These are phyloP conservation scores for Paraurostyla sp. DNA, from an alignment of 73 alveolate species.

Conservation along the genomic window DNA sequence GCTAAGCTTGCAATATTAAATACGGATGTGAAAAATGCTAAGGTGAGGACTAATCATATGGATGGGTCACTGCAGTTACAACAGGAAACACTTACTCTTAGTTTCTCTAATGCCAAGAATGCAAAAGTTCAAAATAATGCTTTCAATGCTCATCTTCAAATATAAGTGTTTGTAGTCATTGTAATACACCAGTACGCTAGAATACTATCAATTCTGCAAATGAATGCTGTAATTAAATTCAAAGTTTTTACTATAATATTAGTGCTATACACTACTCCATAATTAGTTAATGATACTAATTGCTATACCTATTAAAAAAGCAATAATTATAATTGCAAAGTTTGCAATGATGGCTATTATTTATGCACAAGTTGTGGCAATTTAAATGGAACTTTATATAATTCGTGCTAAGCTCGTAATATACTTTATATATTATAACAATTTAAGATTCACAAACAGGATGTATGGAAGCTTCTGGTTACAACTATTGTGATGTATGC, in stretches of 20 bases:
- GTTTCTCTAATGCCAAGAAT: not conserved
- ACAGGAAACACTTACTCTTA: not conserved
- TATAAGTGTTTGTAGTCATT: not conserved
- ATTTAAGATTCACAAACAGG: not conserved
- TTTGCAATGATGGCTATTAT: not conserved
- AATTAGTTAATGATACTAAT: not conserved
- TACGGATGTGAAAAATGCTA: constrained; percentile 1
- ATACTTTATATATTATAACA: not conserved
- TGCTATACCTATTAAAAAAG: not conserved
- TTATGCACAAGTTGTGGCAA: not conserved
- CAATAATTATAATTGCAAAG: not conserved
- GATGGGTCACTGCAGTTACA: constrained; percentile 8
- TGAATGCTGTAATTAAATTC: not conserved
- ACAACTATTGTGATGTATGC: not conserved
- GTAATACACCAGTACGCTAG: not conserved
- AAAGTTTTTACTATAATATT: not conserved
- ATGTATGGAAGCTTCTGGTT: not conserved
- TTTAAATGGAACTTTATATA: not conserved
- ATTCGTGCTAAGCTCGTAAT: not conserved
- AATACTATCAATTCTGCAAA: not conserved
- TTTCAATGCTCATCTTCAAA: not conserved
- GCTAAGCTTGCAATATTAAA: not conserved
- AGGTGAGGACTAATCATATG: not conserved
- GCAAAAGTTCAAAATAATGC: not conserved
- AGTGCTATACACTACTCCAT: not conserved